Evolutionary conservation across 2,329 filamentous ascomycete species (phyloP).

Genomic region (Aspergillus candidus): DNA sequence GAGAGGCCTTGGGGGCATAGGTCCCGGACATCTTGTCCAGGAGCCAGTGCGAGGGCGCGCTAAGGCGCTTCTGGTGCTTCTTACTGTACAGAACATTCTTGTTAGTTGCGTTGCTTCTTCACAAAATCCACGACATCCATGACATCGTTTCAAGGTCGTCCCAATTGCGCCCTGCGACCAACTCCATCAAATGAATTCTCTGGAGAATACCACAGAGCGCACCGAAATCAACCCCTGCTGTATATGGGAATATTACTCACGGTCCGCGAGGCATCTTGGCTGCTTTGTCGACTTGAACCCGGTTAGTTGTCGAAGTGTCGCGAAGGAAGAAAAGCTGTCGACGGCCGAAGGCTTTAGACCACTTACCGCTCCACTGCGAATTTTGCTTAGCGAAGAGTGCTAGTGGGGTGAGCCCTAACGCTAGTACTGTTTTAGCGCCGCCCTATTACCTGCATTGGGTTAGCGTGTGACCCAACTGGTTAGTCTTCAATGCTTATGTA

Average conservation of each 20-base stretch:
- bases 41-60: constrained; percentile 98
- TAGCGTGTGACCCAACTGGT: neutral
- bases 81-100: constrained; percentile 54
- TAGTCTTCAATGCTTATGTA: neutral
- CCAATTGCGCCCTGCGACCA: too few species aligned
- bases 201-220: too few species aligned
- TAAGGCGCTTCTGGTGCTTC: constrained; percentile 99
- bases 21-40: constrained; percentile 98
- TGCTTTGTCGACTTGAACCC: constrained; percentile 36
- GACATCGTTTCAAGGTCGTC: too few species aligned
- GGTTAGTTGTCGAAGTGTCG: constrained; percentile 35
- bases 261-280: constrained; percentile 53
- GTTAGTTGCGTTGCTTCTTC: constrained; percentile 16
- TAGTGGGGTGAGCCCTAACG: constrained; percentile 26
- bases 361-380: constrained; percentile 19
- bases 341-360: constrained; percentile 15
- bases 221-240: too few species aligned
- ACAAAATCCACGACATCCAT: too few species aligned
- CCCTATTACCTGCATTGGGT: neutral
- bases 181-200: too few species aligned
- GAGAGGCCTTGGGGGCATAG: constrained; percentile 64
- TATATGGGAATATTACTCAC: constrained; percentile 40
- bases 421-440: constrained; percentile 21
- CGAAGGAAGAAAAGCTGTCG: constrained; percentile 18
- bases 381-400: constrained; percentile 30